Percentiles rank a stretch among this genome's conserved stretches.
These are phyloP conservation scores for Eimeria falciformis DNA, from an alignment of 169 alveolate species.

Conservation along the genomic window DNA sequence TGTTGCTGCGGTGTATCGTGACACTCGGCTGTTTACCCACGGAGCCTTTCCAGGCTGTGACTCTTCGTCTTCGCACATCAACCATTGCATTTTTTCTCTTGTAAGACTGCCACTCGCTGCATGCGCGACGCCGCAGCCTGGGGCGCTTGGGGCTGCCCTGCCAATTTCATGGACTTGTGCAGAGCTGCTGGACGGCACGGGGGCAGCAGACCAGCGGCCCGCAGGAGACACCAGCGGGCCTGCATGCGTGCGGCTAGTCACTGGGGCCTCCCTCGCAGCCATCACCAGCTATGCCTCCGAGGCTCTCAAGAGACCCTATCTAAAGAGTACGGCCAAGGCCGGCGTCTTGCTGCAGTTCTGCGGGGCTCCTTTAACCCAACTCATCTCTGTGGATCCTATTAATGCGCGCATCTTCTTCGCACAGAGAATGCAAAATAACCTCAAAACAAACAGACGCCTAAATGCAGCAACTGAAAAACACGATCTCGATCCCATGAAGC, in stretches of 20 bases:
- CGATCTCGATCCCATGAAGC: too few species aligned
- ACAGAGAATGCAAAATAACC: too few species aligned
- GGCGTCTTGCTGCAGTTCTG: slow-evolving; percentile 37
- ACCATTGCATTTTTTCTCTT: background rate
- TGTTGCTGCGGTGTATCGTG: background rate
- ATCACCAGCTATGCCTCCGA: background rate
- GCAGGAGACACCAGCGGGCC: background rate
- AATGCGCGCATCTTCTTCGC: background rate
- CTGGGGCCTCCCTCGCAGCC: slow-evolving; percentile 25
- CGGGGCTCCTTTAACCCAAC: slow-evolving; percentile 15
- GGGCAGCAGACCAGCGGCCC: background rate
- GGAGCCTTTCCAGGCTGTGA: background rate
- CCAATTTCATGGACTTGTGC: slow-evolving; percentile 26
- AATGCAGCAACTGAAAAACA: too few species aligned
- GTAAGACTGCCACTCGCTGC: background rate
- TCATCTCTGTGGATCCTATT: background rate
- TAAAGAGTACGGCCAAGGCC: background rate
- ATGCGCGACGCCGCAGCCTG: background rate
- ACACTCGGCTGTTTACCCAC: background rate
- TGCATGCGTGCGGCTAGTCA: slow-evolving; percentile 9
- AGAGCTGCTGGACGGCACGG: background rate
- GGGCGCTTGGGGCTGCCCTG: background rate
- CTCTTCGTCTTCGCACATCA: background rate
- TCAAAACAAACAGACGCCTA: too few species aligned
- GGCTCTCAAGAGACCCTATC: slow-evolving; percentile 26